Base-by-base conservation (phyloP, 352 stramenopile species). In the Globisporangium yorkense region DNA sequence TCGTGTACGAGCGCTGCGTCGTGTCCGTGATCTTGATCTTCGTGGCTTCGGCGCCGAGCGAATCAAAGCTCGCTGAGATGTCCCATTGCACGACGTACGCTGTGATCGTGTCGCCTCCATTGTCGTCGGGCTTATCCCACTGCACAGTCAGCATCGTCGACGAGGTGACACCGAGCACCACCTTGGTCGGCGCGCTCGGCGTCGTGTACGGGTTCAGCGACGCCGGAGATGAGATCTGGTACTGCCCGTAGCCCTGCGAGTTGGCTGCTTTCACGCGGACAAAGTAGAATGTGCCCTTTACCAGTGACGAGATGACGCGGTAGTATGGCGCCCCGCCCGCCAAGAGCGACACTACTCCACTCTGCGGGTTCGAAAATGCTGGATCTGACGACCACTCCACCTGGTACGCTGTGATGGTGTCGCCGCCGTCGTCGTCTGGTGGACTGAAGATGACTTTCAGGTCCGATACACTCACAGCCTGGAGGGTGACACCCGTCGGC, bases 61-160 rank as follows among this genome's bases (percentile, higher is more conserved):
- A 96, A 52, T 94, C 84, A 61, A 98, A 98, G 35, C 68, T 84
- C 27, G 79, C 62, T 8, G 80, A 80, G 29, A 91, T 88, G 63
- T 98, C 92, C 92, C 94, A 98, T 63, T 98, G 88, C 12, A 98
- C 77, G 5, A 92, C 56, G 56, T 97, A 98, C 10, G 80, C 79
- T 0, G 79, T 92, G 48, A 98, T 82, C 1, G 66, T 53, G 53
- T 98, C 89, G 51, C 95, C 94, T 20, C 94, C 93, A 51, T 98
- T 73, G 64, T 96, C 89, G 45, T 68, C 59, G 21, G 94, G 94
- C 5, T 78, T 67, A 20, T 73, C 67, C 79, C 88, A 98, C 24
- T 85, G 77, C 27, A 98, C 80, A 5, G 89, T 97, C 39, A 98
- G 74, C 89, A 97, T 96, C 7, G 85, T 97, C 44, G 90, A 79